phyloP scores from a whole-genome alignment of 2,329 filamentous ascomycete species.

The Sporothrix euskadiensis region DNA sequence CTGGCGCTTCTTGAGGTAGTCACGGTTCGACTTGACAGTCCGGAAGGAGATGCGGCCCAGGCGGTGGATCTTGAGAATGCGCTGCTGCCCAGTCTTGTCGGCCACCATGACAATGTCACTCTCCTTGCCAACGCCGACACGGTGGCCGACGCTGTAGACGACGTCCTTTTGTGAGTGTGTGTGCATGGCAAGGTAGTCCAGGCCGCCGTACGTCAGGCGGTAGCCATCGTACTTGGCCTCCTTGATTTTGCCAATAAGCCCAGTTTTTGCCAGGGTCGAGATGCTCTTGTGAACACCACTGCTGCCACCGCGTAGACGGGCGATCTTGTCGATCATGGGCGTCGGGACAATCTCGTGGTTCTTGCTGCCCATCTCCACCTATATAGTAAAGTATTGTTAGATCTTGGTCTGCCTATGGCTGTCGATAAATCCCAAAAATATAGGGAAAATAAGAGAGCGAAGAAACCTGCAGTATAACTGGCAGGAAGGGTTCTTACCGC shows the following conservation, averaged over 20 bases:
- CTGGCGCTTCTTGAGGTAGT: conserved; percentile 79
- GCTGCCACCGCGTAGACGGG: conserved; percentile 74
- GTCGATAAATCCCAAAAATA: neutral
- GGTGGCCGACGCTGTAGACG: conserved; percentile 89
- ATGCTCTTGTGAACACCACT: conserved; percentile 84
- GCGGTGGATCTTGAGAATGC: conserved; percentile 92
- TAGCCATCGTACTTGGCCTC: conserved; percentile 98
- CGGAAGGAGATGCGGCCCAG: conserved; percentile 95
- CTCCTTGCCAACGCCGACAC: conserved; percentile 96
- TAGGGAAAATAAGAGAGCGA: conserved; percentile 32
- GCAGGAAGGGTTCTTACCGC: conserved; percentile 61
- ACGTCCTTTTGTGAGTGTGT: conserved; percentile 76
- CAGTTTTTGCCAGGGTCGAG: conserved; percentile 85
- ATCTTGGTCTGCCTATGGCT: neutral
- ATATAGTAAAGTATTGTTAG: conserved; percentile 36
- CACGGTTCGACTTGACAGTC: conserved; percentile 91
- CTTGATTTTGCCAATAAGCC: conserved; percentile 87
- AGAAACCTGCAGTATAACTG: conserved; percentile 30
- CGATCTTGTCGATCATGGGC: conserved; percentile 78
- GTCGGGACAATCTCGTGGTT: conserved; percentile 98
- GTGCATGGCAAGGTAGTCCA: conserved; percentile 96
- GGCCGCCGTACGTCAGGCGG: conserved; percentile 90
- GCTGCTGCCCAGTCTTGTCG: conserved; percentile 71
- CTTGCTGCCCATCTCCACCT: conserved; percentile 92
- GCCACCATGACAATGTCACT: conserved; percentile 96